Percentiles rank a stretch among this genome's conserved stretches.
phyloP scores from a whole-genome alignment of 1,284 basidiomycete genomes.

The Farysia itapuensis region DNA sequence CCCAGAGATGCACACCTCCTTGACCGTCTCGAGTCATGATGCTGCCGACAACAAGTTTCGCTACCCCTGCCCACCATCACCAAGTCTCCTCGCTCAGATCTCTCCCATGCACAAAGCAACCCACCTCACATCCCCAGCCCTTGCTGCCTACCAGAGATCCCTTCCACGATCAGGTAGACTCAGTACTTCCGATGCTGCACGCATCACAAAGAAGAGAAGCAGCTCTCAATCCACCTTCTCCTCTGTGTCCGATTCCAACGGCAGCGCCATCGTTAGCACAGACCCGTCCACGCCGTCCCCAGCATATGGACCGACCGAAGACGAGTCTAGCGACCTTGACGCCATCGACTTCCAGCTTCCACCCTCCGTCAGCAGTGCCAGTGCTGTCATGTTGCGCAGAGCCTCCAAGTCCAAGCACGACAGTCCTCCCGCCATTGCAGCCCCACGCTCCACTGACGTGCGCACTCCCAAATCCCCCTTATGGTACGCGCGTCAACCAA shows the following conservation, averaged over 20 bases:
- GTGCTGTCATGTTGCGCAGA: slow-evolving; percentile 39
- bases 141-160: slow-evolving; percentile 43
- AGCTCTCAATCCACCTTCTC: slow-evolving; percentile 51
- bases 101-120: slow-evolving; percentile 29
- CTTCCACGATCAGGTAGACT: slow-evolving; percentile 29
- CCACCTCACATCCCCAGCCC: slow-evolving; percentile 43
- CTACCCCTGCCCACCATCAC: slow-evolving; percentile 49
- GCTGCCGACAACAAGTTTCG: slow-evolving; percentile 35
- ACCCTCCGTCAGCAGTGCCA: slow-evolving; percentile 39
- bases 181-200: not conserved
- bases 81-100: slow-evolving; percentile 45
- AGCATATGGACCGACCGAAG: slow-evolving; percentile 29
- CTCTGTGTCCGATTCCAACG: slow-evolving; percentile 47
- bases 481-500: slow-evolving; percentile 44
- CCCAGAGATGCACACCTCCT: slow-evolving; percentile 3
- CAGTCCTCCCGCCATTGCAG: slow-evolving; percentile 5
- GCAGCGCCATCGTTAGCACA: slow-evolving; percentile 23
- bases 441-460: slow-evolving; percentile 13
- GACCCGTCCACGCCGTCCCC: slow-evolving; percentile 44
- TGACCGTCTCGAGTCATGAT: not conserved
- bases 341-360: slow-evolving; percentile 43
- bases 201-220: slow-evolving; percentile 31
- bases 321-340: slow-evolving; percentile 46
- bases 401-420: slow-evolving; percentile 11
- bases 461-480: slow-evolving; percentile 38